Evolutionary conservation across 208 protist genomes (phyloP).

Genomic region (Wallacemonas sp.): DNA sequence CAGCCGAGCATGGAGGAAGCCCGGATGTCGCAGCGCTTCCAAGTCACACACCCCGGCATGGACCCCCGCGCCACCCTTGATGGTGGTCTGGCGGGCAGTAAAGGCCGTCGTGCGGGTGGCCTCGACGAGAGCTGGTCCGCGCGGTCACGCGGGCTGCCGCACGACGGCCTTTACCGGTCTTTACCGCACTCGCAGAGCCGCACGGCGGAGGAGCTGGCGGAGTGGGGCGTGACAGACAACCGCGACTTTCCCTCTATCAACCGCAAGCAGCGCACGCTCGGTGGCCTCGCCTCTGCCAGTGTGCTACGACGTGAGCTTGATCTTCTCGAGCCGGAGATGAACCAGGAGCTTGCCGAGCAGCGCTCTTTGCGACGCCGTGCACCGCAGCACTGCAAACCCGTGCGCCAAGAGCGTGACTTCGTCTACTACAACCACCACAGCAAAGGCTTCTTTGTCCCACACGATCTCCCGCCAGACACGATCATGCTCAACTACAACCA

Average conservation of each 20-base stretch:
- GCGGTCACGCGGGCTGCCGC: slow-evolving; percentile 3
- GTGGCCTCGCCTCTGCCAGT: slow-evolving; percentile 1
- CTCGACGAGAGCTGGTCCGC: slow-evolving; percentile 13
- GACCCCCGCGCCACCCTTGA: neutral
- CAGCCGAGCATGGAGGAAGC: slow-evolving; percentile 10
- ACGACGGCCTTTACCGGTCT: neutral
- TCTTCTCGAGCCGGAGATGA: slow-evolving; percentile 47
- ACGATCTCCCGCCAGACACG: slow-evolving; percentile 44
- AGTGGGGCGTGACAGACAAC: slow-evolving; percentile 13
- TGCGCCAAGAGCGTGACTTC: slow-evolving; percentile 41
- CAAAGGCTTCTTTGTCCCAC: slow-evolving; percentile 83
- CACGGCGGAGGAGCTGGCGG: slow-evolving; percentile 11
- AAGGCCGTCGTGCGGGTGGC: neutral
- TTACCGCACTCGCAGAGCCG: neutral
- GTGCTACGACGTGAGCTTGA: slow-evolving; percentile 50
- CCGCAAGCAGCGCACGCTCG: slow-evolving; percentile 8
- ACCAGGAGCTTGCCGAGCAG: slow-evolving; percentile 40
- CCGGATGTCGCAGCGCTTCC: slow-evolving; percentile 6
- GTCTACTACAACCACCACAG: slow-evolving; percentile 88
- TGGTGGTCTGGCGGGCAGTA: neutral
- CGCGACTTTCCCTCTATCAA: neutral
- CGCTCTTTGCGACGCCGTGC: slow-evolving; percentile 50
- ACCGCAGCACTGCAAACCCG: slow-evolving; percentile 36
- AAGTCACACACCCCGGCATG: neutral
- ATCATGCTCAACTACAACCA: slow-evolving; percentile 82